Evolutionary conservation across 495 filamentous ascomycete species (phyloP).

Genomic region (Penicillium waksmanii): DNA sequence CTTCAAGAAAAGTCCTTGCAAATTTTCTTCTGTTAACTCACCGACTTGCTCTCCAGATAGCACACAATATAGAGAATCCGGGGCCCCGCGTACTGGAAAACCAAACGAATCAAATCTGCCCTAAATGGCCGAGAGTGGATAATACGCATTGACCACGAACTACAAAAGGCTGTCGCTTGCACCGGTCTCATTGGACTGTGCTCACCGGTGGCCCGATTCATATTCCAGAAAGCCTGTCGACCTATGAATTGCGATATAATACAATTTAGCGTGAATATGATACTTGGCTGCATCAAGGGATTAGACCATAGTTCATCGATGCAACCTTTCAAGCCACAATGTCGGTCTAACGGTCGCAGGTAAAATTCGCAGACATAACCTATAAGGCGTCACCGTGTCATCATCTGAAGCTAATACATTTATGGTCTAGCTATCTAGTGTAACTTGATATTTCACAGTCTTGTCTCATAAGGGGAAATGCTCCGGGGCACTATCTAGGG

Average conservation of each 20-base stretch:
- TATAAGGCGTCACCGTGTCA: background rate
- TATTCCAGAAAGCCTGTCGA: background rate
- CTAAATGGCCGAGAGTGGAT: background rate
- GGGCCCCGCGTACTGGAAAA: slow-evolving; percentile 18
- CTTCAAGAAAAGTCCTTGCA: background rate
- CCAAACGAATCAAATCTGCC: background rate
- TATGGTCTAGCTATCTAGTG: background rate
- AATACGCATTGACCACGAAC: slow-evolving; percentile 15
- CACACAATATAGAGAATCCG: slow-evolving; percentile 17
- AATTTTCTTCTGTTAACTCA: background rate
- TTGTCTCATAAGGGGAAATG: slow-evolving; percentile 4
- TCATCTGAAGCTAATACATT: background rate
- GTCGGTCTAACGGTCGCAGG: background rate
- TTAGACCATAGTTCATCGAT: background rate
- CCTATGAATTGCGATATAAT: background rate
- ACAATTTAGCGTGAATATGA: background rate
- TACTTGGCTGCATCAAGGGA: background rate
- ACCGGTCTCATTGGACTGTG: background rate
- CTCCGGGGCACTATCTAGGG: background rate
- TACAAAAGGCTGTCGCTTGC: background rate
- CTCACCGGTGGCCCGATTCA: slow-evolving; percentile 1
- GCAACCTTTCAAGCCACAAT: slow-evolving; percentile 1
- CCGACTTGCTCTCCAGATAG: background rate
- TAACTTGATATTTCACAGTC: background rate
- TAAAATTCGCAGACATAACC: background rate